Conservation (phyloP, 768 basidiomycete genomes). For the Psilocybe cubensis region DNA sequence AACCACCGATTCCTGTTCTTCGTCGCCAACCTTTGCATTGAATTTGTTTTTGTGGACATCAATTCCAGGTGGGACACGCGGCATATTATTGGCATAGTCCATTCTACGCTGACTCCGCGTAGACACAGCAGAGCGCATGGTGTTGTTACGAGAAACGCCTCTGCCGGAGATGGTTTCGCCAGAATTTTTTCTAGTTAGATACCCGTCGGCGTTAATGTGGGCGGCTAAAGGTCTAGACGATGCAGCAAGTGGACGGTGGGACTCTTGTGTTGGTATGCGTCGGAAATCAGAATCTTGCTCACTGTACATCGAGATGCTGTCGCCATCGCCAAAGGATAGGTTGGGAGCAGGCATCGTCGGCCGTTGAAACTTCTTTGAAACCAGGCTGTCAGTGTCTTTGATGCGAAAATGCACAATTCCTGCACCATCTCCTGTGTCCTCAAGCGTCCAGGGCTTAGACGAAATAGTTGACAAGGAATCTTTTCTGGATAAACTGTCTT, state of each 20-base stretch:
- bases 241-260: conserved; percentile 15
- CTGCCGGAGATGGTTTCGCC: conserved; percentile 3
- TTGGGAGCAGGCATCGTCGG: conserved; percentile 8
- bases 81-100: background rate
- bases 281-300: background rate
- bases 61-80: background rate
- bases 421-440: conserved; percentile 41
- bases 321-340: conserved; percentile 19
- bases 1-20: conserved; percentile 16
- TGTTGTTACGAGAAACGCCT: conserved; percentile 14
- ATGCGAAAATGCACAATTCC: conserved; percentile 41
- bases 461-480: conserved; percentile 17
- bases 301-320: conserved; percentile 9
- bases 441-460: conserved; percentile 40
- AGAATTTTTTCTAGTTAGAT: conserved; percentile 8
- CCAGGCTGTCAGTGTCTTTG: conserved; percentile 8
- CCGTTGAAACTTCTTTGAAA: background rate
- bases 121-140: conserved; percentile 16
- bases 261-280: background rate
- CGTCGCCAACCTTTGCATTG: background rate
- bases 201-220: conserved; percentile 7
- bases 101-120: background rate
- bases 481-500: conserved; percentile 1
- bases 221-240: conserved; percentile 17
- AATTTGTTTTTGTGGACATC: background rate